A percentile compares a stretch with the other conserved stretches of the same genome.
Conservation (phyloP, 2,329 filamentous ascomycete species). For the Metarhizium sp. region DNA sequence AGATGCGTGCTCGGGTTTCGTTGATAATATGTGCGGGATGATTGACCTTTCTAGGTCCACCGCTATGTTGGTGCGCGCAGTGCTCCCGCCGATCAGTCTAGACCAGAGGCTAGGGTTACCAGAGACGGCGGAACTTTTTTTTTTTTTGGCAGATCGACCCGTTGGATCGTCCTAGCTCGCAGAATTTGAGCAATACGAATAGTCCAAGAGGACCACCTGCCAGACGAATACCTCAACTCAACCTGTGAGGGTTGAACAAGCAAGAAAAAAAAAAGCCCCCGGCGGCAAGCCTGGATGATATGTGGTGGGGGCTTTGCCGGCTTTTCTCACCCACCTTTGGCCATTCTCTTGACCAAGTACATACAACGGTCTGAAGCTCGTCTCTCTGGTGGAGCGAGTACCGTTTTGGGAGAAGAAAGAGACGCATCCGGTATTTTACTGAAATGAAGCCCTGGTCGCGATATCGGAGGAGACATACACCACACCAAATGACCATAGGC, state of each 20-base stretch:
- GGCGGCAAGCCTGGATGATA: not conserved
- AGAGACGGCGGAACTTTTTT: not conserved
- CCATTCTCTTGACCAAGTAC: not conserved
- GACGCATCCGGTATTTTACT: not conserved
- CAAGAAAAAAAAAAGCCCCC: not conserved
- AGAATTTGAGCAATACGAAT: not conserved
- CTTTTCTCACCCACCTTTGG: not conserved
- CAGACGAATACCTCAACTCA: not conserved
- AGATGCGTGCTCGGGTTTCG: not conserved
- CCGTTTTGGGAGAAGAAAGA: not conserved
- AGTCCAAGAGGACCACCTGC: not conserved
- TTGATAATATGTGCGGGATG: not conserved
- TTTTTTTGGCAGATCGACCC: not conserved
- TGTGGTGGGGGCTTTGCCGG: not conserved
- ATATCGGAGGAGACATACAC: not conserved
- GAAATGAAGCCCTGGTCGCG: not conserved
- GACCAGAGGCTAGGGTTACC: not conserved
- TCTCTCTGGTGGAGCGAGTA: not conserved
- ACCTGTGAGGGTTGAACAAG: not conserved
- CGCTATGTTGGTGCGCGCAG: not conserved
- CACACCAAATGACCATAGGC: not conserved
- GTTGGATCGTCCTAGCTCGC: not conserved
- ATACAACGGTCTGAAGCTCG: not conserved
- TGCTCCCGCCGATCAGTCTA: not conserved
- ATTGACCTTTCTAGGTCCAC: not conserved